Evolutionary conservation across 2,329 filamentous ascomycete species (phyloP), one percentile per base, ranked within the genome.

Genomic region (Colletotrichum musicola): DNA sequence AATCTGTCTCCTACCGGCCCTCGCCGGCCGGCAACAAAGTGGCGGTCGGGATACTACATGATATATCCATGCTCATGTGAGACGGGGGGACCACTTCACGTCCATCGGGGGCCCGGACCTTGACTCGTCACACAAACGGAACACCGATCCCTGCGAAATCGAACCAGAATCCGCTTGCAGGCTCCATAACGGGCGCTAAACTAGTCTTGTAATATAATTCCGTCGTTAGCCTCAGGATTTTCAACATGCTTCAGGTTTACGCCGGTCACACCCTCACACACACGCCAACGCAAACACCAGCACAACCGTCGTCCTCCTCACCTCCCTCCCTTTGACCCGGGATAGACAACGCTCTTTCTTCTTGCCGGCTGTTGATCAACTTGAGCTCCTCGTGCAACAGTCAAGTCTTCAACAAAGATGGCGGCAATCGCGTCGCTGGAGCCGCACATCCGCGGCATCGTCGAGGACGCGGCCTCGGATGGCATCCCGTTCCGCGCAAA

Each of bases 401-500:
- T 30, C 49, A 44, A 22, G n/a, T 25, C 22, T 27, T 12, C 22
- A 14, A 40, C 13, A 30, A 35, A 60, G 20, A 69, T 69, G 66
- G 51, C 66, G 25, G 55, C 55, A 18, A 20, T 56, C 9, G 66
- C 50, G n/a, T 69, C 66, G n/a, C 62, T 82, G 71, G 79, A 83
- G 62, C 79, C 82, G 68, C 73, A 76, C 35, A 76, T 78, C 60
- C 74, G 72, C 27, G 76, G 78, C 49, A 79, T 81, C 75, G 74
- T 81, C 58, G 70, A 73, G n/a, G 62, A 71, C 53, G 73, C 74
- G 62, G 70, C 71, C 63, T 62, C 55, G 16, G 79, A 82, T 64
- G 77, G 75, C 53, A 74, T 96, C 47, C 89, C 94, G 51, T 97
- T 98, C 82, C 92, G 91, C 78, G 93, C 93, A 6, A 86, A 85